Evolutionary conservation across 2,329 filamentous ascomycete species (phyloP).

Genomic region (Tolypocladium inflatum): DNA sequence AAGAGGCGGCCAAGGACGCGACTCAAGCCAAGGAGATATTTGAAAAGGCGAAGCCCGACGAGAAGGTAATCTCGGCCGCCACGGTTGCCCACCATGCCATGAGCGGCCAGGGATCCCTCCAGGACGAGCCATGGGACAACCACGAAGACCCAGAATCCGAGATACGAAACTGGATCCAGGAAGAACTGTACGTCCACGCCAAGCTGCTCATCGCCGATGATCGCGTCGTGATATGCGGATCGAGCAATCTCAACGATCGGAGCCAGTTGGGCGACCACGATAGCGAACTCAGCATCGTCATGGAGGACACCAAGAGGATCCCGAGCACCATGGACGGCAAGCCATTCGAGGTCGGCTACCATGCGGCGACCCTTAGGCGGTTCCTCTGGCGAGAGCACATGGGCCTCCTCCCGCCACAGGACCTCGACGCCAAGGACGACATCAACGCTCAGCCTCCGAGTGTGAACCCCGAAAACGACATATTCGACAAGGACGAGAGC

Average conservation of each 20-base stretch:
- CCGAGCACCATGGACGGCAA: constrained; percentile 70
- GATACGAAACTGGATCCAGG: constrained; percentile 82
- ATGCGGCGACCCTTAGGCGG: constrained; percentile 70
- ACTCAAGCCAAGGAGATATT: constrained; percentile 42
- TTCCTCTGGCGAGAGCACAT: constrained; percentile 88
- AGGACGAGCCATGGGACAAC: constrained; percentile 65
- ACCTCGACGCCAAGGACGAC: constrained; percentile 56
- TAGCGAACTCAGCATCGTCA: constrained; percentile 80
- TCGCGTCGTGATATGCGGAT: constrained; percentile 73
- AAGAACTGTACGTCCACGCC: constrained; percentile 90
- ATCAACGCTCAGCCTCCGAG: constrained; percentile 65
- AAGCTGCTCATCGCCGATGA: constrained; percentile 90
- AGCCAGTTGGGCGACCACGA: constrained; percentile 83
- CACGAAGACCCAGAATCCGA: constrained; percentile 59
- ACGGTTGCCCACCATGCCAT: constrained; percentile 72
- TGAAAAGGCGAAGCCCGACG: constrained; percentile 34
- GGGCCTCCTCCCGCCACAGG: constrained; percentile 67
- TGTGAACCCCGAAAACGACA: constrained; percentile 56
- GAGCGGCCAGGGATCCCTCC: constrained; percentile 50
- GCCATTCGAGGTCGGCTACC: constrained; percentile 67
- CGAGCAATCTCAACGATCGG: constrained; percentile 86
- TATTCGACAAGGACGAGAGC: constrained; percentile 47
- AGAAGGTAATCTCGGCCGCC: constrained; percentile 25
- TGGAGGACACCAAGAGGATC: constrained; percentile 70
- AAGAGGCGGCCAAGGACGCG: constrained; percentile 25